Evolutionary conservation across 2,329 filamentous ascomycete species (phyloP).

Genomic region (Colletotrichum liriopes): DNA sequence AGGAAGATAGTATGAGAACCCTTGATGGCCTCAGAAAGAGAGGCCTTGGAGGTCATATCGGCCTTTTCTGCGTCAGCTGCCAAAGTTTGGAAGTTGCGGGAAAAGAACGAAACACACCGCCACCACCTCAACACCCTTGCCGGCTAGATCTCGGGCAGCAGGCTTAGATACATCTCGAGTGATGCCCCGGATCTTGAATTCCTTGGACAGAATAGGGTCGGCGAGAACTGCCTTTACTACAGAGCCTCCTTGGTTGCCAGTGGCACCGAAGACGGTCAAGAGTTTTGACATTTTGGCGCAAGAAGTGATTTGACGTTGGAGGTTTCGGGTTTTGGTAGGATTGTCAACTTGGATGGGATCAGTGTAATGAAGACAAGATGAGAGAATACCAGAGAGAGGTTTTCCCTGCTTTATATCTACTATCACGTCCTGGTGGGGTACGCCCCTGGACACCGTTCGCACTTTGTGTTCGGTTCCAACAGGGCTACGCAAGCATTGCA

Average conservation of each 20-base stretch:
- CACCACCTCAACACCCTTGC: slow-evolving; percentile 61
- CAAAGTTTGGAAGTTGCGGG: background rate
- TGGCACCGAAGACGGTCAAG: slow-evolving; percentile 63
- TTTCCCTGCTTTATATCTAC: too few relatives aligned
- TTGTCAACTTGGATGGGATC: too few relatives aligned
- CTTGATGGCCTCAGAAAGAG: slow-evolving; percentile 56
- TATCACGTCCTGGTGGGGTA: too few relatives aligned
- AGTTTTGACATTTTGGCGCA: slow-evolving; percentile 47
- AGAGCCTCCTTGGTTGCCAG: slow-evolving; percentile 65
- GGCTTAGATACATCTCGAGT: slow-evolving; percentile 62
- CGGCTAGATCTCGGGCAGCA: slow-evolving; percentile 55
- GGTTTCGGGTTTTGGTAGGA: too few relatives aligned
- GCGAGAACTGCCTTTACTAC: slow-evolving; percentile 62
- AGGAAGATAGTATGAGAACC: slow-evolving; percentile 61
- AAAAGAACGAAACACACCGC: slow-evolving; percentile 46
- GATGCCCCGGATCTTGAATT: slow-evolving; percentile 63
- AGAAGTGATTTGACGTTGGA: too few relatives aligned
- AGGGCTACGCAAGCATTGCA: too few relatives aligned
- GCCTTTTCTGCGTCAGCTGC: slow-evolving; percentile 49
- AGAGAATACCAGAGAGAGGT: too few relatives aligned
- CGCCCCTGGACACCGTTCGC: too few relatives aligned
- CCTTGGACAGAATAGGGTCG: slow-evolving; percentile 60
- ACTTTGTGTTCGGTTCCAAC: too few relatives aligned
- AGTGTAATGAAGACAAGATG: too few relatives aligned
- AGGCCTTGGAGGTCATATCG: slow-evolving; percentile 59